These are phyloP conservation scores for Boletus sp. DNA, from an alignment of 768 basidiomycete genomes.

Conservation along the genomic window DNA sequence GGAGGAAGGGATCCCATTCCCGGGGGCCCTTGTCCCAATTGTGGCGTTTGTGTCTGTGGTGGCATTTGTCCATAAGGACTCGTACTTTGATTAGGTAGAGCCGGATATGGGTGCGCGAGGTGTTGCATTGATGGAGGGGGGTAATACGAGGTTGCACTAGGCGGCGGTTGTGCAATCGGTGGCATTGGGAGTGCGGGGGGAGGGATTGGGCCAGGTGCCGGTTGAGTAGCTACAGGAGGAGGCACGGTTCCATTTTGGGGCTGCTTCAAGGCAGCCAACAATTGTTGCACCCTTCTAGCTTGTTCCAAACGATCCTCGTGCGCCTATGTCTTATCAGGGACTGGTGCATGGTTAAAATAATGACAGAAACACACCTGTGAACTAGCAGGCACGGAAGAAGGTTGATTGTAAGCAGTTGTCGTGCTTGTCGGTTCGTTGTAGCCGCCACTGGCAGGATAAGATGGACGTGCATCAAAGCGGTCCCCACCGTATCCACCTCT, in stretches of 20 bases:
- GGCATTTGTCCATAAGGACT: constrained; percentile 31
- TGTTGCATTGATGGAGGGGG: constrained; percentile 36
- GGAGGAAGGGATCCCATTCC: constrained; percentile 51
- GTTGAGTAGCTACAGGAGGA: constrained; percentile 20
- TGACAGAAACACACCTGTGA: constrained; percentile 30
- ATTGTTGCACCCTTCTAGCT: constrained; percentile 81
- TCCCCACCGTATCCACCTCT: constrained; percentile 44
- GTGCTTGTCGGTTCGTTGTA: constrained; percentile 27
- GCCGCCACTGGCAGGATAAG: constrained; percentile 26
- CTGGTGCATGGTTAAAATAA: background rate
- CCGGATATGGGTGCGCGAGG: constrained; percentile 19
- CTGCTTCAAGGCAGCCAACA: constrained; percentile 78
- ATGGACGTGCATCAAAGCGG: constrained; percentile 41
- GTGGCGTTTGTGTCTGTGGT: constrained; percentile 28
- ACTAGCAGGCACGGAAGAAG: constrained; percentile 15
- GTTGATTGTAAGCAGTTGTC: constrained; percentile 24
- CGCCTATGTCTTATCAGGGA: constrained; percentile 3
- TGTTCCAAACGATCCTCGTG: constrained; percentile 82
- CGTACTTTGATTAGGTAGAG: constrained; percentile 16
- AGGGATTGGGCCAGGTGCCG: constrained; percentile 35
- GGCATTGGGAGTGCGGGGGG: constrained; percentile 36
- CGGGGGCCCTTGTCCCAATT: constrained; percentile 33
- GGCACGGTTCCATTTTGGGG: constrained; percentile 40
- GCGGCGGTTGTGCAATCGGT: constrained; percentile 27
- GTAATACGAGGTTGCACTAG: constrained; percentile 41